Conservation (phyloP, 257 asterid species). For the Ehretia macrophylla region DNA sequence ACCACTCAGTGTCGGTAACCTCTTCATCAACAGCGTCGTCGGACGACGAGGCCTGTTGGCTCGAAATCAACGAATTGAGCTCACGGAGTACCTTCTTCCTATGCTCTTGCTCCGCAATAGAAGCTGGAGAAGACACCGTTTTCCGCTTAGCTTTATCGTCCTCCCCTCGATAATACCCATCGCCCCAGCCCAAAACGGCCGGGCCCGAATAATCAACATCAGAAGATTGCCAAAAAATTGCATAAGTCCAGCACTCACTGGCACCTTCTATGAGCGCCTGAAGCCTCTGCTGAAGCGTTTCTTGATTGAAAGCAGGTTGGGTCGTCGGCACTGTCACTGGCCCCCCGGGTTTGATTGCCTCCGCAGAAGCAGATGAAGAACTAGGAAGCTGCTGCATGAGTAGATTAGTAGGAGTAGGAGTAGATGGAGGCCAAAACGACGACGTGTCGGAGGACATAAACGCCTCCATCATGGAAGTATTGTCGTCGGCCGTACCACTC, state of each 20-base stretch:
- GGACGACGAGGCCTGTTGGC: constrained; percentile 22
- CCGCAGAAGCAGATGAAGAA: constrained; percentile 7
- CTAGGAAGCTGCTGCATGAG: neutral
- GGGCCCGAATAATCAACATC: constrained; percentile 39
- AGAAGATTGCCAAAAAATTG: constrained; percentile 86
- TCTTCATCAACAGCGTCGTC: constrained; percentile 74
- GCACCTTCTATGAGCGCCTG: constrained; percentile 70
- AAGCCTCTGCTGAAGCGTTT: constrained; percentile 73
- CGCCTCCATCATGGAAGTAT: constrained; percentile 47
- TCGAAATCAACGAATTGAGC: constrained; percentile 66
- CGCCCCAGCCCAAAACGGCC: constrained; percentile 65
- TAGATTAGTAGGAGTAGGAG: neutral
- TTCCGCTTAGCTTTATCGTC: constrained; percentile 42
- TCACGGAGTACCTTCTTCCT: constrained; percentile 70
- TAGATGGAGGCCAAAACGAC: constrained; percentile 48
- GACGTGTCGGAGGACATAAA: constrained; percentile 55
- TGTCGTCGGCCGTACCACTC: constrained; percentile 26
- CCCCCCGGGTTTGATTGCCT: neutral
- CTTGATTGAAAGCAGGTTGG: constrained; percentile 45
- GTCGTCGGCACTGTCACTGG: neutral
- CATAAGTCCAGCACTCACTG: constrained; percentile 77
- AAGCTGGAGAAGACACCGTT: constrained; percentile 29
- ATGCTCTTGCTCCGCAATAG: constrained; percentile 54
- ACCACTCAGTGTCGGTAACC: constrained; percentile 91
- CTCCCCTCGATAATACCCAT: constrained; percentile 79